phyloP scores from a whole-genome alignment of 257 asterid genomes.

The Ophiorrhiza pumila region DNA sequence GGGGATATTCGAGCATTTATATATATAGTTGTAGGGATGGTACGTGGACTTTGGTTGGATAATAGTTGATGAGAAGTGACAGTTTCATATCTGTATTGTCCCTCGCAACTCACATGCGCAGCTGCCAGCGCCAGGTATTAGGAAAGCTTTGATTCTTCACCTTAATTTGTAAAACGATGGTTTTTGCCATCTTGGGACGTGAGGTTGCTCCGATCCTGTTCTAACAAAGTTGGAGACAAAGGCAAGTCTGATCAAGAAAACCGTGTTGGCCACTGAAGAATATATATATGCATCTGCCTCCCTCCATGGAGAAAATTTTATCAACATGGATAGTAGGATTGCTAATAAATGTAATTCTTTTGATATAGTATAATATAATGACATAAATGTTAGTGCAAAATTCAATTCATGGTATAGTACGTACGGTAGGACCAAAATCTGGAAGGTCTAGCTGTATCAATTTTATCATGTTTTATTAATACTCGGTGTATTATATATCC shows the following conservation, averaged over 20 bases:
- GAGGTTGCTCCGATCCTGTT: not conserved
- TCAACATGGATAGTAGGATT: not conserved
- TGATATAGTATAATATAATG: too few relatives aligned
- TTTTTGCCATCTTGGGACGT: too few relatives aligned
- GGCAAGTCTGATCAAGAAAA: not conserved
- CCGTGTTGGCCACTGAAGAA: not conserved
- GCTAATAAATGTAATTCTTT: too few relatives aligned
- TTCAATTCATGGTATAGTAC: too few relatives aligned
- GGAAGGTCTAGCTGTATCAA: too few relatives aligned
- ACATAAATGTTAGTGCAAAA: too few relatives aligned
- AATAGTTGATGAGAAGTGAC: not conserved
- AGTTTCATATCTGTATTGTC: not conserved
- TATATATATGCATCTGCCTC: too few relatives aligned
- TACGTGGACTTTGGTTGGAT: not conserved
- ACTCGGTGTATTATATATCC: too few relatives aligned
- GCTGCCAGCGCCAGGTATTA: not conserved
- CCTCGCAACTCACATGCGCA: not conserved
- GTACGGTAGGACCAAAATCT: too few relatives aligned
- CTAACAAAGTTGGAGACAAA: not conserved
- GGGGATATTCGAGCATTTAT: constrained; percentile 9
- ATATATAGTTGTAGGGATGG: constrained; percentile 21
- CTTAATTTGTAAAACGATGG: too few relatives aligned
- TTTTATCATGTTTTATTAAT: too few relatives aligned
- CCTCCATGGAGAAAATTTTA: too few relatives aligned
- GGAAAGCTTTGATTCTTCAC: not conserved